Conservation (phyloP, 176 grass and related monocot species). For the Oryza officinalis region DNA sequence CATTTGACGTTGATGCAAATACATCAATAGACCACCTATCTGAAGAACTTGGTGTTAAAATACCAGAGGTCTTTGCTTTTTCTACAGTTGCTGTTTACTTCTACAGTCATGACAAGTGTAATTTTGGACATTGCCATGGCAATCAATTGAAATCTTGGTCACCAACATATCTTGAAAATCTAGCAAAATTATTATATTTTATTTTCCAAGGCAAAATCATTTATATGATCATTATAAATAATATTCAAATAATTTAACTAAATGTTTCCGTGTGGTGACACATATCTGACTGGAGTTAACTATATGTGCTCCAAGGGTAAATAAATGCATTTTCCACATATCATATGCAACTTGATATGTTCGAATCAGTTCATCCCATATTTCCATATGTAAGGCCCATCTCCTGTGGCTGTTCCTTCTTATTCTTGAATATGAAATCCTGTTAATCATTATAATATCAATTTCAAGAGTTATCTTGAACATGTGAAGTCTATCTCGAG, state of each 20-base stretch:
- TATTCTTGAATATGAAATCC: not conserved
- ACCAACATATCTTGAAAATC: conserved; percentile 5
- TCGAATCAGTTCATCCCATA: not conserved
- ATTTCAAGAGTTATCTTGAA: not conserved
- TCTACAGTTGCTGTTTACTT: not conserved
- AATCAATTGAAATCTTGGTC: conserved; percentile 4
- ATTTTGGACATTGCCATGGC: not conserved
- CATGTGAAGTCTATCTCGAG: not conserved
- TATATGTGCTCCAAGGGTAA: conserved; percentile 4
- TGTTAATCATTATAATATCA: not conserved
- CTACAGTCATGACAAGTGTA: not conserved
- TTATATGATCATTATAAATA: conserved; percentile 20
- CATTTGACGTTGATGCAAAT: conserved; percentile 97
- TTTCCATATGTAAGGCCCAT: not conserved
- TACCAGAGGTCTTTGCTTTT: conserved; percentile 69
- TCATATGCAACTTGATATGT: not conserved
- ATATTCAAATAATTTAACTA: not conserved
- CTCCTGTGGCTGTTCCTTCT: not conserved
- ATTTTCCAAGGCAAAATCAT: not conserved
- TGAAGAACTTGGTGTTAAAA: conserved; percentile 90
- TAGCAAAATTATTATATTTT: not conserved
- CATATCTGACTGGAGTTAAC: not conserved
- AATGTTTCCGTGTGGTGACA: not conserved
- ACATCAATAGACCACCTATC: conserved; percentile 95
- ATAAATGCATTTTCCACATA: not conserved